Percentiles rank a stretch among this genome's conserved stretches.
phyloP scores from a whole-genome alignment of 768 basidiomycete genomes.

The Suillus clintonianus region DNA sequence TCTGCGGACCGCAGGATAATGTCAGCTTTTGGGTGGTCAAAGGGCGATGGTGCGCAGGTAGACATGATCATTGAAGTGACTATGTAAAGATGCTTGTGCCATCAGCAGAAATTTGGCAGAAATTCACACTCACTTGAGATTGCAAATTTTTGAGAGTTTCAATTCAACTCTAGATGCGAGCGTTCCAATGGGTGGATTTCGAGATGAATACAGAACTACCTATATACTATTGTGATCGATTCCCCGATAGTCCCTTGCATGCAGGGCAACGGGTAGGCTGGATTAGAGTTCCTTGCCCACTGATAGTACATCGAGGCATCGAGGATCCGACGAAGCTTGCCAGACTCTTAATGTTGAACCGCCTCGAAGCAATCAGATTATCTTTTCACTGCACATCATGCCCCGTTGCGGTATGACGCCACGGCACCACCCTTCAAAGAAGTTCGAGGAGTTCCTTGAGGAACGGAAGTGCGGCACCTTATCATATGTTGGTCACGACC shows the following conservation, averaged over 20 bases:
- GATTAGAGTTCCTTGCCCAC: background rate
- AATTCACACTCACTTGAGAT: background rate
- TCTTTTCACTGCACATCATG: background rate
- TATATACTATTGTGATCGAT: background rate
- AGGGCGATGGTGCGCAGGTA: background rate
- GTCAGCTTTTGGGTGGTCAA: constrained; percentile 9
- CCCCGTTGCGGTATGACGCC: background rate
- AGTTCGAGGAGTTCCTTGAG: background rate
- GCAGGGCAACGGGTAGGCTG: background rate
- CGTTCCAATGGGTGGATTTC: background rate
- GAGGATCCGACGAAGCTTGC: background rate
- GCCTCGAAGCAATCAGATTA: background rate
- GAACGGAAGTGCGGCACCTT: background rate
- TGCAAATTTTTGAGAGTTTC: background rate
- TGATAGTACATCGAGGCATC: background rate
- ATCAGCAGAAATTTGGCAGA: background rate
- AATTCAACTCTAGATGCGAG: background rate
- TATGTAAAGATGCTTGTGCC: background rate
- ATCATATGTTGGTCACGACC: background rate
- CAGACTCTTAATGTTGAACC: background rate
- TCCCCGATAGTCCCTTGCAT: background rate
- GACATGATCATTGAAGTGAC: background rate
- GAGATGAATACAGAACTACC: background rate
- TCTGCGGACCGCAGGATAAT: constrained; percentile 19
- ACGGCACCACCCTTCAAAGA: background rate